Base-by-base conservation (phyloP, 352 stramenopile genomes). In the Phytophthora pluvialis region DNA sequence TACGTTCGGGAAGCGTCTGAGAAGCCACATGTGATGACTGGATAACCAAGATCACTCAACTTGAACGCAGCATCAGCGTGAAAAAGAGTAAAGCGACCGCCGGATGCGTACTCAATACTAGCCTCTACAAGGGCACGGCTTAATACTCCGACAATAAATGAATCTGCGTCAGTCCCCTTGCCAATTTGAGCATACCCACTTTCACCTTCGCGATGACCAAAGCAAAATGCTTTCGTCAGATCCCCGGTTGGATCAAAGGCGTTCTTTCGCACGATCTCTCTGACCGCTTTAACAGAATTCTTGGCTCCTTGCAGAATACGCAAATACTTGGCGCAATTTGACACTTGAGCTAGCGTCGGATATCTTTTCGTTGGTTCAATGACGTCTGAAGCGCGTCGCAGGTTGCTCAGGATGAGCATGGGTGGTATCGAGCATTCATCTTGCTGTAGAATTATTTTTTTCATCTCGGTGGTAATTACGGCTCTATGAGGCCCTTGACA, bases 311-410 rank as follows among this genome's bases (percentile, higher is more conserved):
- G 13, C 7, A 54, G 33, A 1, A n/a, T 26, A 0, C 54, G 35
- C 1, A 55, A 2, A 11, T 54, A 63, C 32, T 54, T 63, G n/a
- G 44, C 44, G 18, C 43, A 55, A n/a, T 54, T 54, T 6, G 43
- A 13, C 0, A 55, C 33, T 32, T 63, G 54, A 12, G 18, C 18
- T n/a, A 47, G 9, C 21, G 42, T 47, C 1, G 42, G 44, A n/a
- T 49, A 63, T 26, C 25, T 25, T 36, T 32, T 10, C 0, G 8
- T 42, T n/a, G 44, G 44, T 7, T 44, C 38, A 25, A 21, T 18
- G 0, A 44, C 16, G 7, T 44, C 38, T 4, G 38, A 44, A 1
- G 38, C 15, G 6, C 15, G 38, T 11, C n/a, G 38, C 38, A 44
- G 5, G 38, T 44, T 44, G 16, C 38, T 44, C 7, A 18, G n/a